Evolutionary conservation across 2,329 filamentous ascomycete genomes (phyloP).

Genomic region (Beauveria asiatica): DNA sequence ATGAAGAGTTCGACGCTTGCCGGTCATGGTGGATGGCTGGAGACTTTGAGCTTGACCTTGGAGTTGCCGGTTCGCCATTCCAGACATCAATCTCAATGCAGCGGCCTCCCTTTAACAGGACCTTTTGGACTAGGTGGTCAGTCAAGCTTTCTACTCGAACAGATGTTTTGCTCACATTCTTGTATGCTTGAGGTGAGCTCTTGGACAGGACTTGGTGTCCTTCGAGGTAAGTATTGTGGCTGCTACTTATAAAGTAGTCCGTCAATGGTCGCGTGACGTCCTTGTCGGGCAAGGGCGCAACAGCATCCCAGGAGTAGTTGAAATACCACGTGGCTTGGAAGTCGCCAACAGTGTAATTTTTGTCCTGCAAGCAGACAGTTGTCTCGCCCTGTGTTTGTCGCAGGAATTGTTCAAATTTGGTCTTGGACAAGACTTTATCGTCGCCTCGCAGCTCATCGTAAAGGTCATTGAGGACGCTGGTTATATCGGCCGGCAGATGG

Average conservation of each 20-base stretch:
- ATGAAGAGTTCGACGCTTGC: constrained; percentile 37
- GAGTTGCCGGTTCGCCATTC: constrained; percentile 55
- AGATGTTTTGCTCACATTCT: constrained; percentile 44
- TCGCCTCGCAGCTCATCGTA: constrained; percentile 37
- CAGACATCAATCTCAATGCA: constrained; percentile 95
- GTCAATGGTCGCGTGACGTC: constrained; percentile 63
- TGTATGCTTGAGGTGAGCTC: constrained; percentile 71
- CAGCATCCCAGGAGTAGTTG: constrained; percentile 35
- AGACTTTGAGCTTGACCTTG: constrained; percentile 27
- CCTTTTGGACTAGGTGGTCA: constrained; percentile 32
- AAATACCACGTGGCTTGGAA: constrained; percentile 43
- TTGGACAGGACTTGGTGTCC: constrained; percentile 78
- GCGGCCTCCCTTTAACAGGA: constrained; percentile 68
- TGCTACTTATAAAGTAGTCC: constrained; percentile 91
- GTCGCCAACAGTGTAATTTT: constrained; percentile 37
- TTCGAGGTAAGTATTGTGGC: constrained; percentile 87
- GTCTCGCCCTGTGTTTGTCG: constrained; percentile 38
- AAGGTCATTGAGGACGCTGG: constrained; percentile 37
- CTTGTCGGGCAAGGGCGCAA: constrained; percentile 35
- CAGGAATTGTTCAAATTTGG: constrained; percentile 42
- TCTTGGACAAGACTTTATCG: constrained; percentile 22
- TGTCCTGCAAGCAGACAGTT: constrained; percentile 26
- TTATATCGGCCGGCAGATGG: constrained; percentile 40
- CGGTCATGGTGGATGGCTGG: constrained; percentile 36
- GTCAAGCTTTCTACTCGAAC: background rate